Evolutionary conservation across 2,329 filamentous ascomycete genomes (phyloP).

Genomic region (Monascus ruber): DNA sequence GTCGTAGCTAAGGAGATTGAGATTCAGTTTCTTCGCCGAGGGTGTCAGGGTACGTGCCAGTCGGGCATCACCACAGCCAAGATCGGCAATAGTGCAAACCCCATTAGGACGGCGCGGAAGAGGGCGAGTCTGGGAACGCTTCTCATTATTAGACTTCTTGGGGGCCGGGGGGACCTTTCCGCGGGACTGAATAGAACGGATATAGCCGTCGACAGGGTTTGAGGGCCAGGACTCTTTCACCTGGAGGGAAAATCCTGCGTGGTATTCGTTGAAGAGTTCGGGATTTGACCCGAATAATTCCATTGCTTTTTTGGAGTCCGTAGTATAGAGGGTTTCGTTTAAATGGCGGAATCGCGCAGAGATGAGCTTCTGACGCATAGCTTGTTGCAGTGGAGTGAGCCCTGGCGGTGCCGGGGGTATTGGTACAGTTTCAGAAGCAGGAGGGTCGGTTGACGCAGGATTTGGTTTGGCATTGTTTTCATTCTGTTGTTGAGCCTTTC

Average conservation of each 20-base stretch:
- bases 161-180: slow-evolving; percentile 40
- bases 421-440: slow-evolving; percentile 6
- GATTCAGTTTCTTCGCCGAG: slow-evolving; percentile 53
- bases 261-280: slow-evolving; percentile 92
- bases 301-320: slow-evolving; percentile 72
- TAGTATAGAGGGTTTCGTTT: slow-evolving; percentile 93
- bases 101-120: slow-evolving; percentile 60
- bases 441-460: slow-evolving; percentile 4
- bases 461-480: slow-evolving; percentile 4
- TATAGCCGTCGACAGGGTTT: slow-evolving; percentile 86
- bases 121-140: slow-evolving; percentile 24
- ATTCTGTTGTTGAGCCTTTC: slow-evolving; percentile 2
- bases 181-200: slow-evolving; percentile 58
- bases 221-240: slow-evolving; percentile 85
- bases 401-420: slow-evolving; percentile 30
- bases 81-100: slow-evolving; percentile 69
- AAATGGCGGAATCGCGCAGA: slow-evolving; percentile 94
- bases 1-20: slow-evolving; percentile 76
- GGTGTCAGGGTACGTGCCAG: slow-evolving; percentile 56
- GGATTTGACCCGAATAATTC: slow-evolving; percentile 72
- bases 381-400: slow-evolving; percentile 81
- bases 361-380: slow-evolving; percentile 90
- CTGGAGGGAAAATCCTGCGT: slow-evolving; percentile 90
- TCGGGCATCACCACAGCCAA: slow-evolving; percentile 86
- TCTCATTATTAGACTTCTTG: slow-evolving; percentile 24